These are phyloP conservation scores for Phialocephala subalpina DNA, from an alignment of 2,329 filamentous ascomycete species.

Conservation along the genomic window DNA sequence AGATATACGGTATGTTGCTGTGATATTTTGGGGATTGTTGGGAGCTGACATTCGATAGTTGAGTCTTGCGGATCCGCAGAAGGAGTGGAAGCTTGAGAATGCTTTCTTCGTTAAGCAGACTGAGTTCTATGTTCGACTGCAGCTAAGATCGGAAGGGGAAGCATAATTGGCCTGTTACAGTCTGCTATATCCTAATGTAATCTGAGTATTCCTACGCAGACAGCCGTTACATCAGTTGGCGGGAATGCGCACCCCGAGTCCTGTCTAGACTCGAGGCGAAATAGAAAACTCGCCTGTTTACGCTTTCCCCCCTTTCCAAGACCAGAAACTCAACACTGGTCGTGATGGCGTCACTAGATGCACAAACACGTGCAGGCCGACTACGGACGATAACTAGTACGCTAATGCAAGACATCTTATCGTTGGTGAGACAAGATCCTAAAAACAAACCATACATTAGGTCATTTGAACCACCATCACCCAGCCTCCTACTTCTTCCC, in stretches of 20 bases:
- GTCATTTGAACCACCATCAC: not conserved
- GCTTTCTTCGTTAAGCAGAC: conserved; percentile 3
- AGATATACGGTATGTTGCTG: conserved; percentile 52
- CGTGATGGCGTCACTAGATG: too few relatives aligned
- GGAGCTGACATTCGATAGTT: not conserved
- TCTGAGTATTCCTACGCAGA: not conserved
- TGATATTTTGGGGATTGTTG: not conserved
- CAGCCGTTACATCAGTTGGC: too few relatives aligned
- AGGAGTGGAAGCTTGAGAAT: conserved; percentile 5
- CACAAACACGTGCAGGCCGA: too few relatives aligned
- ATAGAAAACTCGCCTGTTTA: too few relatives aligned
- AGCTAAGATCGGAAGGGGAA: not conserved
- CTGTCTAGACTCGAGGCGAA: too few relatives aligned
- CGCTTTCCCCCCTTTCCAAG: too few relatives aligned
- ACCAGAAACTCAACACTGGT: too few relatives aligned
- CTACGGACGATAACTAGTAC: too few relatives aligned
- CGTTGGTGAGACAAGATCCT: conserved; percentile 1
- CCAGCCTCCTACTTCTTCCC: not conserved
- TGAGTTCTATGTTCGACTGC: conserved; percentile 2
- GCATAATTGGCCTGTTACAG: not conserved
- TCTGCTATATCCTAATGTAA: not conserved
- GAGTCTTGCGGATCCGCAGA: not conserved
- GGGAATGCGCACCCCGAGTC: too few relatives aligned
- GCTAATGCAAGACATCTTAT: conserved; percentile 5
- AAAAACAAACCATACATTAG: conserved; percentile 2